Base-by-base conservation (phyloP, 352 stramenopile genomes). In the Pythium phragmiticola region DNA sequence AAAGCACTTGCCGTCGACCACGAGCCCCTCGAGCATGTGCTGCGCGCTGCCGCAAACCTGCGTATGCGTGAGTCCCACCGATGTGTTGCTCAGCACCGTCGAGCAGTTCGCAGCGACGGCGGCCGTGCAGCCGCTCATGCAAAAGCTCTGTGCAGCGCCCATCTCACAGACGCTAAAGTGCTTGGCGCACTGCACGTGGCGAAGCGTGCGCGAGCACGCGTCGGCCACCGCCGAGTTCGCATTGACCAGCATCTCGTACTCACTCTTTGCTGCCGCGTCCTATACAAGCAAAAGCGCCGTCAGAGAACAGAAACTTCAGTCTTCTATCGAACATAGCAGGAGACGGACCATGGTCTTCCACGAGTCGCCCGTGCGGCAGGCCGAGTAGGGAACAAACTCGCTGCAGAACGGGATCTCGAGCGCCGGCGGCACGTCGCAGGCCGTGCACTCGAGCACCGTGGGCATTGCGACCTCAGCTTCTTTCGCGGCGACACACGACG, bases 81-180 rank as follows among this genome's bases (percentile, higher is more conserved):
- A 28, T 0, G 53, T 8, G 1, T 51, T 60, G 21, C 41, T 26
- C 6, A 78, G 16, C 5, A 48, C 33, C 3, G 63, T 36, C 4
- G 68, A 70, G 64, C 82, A 91, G 62, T 88, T 82, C 12, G 68
- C 63, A 19, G 70, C 37, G 9, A 91, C 54, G 23, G 71, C 53
- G 8, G 62, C n/a, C 1, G 52, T 66, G 59, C 78, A 91, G 65
- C 77, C 84, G 26, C 65, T 63, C 28, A 75, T 64, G 55, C 82
- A 90, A 21, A 92, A 74, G 34, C 54, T 70, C 72, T 89, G 76
- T 21, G 80, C 69, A 4, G 81, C 71, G 2, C 84, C 83, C 58
- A 90, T 76, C 49, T 90, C 84, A 47, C 84, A 92, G 30, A 87
- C 81, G 43, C 73, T 88, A 60, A 92, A 92, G 16, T 77, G 60